Evolutionary conservation across 495 filamentous ascomycete species (phyloP).

Genomic region (Penicillium cinerascens): DNA sequence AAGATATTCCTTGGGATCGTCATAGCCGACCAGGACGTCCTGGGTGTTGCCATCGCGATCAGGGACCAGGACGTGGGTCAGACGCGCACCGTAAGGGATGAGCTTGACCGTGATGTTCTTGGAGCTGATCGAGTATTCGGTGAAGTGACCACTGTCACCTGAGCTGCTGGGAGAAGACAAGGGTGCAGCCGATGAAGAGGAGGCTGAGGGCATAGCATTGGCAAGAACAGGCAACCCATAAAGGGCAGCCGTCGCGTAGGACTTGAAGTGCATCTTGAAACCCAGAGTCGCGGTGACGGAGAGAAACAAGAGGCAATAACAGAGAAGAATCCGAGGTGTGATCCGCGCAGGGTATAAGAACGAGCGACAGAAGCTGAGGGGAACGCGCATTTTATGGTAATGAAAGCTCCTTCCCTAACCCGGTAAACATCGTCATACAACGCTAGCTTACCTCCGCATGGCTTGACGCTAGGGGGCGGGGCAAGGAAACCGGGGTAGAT

Average conservation of each 20-base stretch:
- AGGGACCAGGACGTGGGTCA: constrained; percentile 70
- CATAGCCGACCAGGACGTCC: constrained; percentile 76
- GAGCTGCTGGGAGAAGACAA: constrained; percentile 4
- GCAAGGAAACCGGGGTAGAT: constrained; percentile 26
- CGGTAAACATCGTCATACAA: constrained; percentile 17
- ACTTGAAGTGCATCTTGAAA: constrained; percentile 42
- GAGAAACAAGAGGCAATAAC: constrained; percentile 35
- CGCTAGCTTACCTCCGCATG: constrained; percentile 21
- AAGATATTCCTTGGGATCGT: constrained; percentile 69
- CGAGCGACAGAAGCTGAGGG: constrained; percentile 30
- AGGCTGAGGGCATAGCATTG: constrained; percentile 14
- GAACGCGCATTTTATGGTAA: constrained; percentile 25
- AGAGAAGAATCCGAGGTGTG: constrained; percentile 24
- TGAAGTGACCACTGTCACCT: constrained; percentile 34
- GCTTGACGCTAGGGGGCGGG: constrained; percentile 28
- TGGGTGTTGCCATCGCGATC: constrained; percentile 61
- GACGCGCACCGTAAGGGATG: constrained; percentile 74
- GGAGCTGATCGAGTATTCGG: constrained; percentile 69
- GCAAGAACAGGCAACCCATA: constrained; percentile 35
- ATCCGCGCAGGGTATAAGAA: constrained; percentile 32
- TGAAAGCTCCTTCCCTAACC: constrained; percentile 9
- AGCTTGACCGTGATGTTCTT: constrained; percentile 69
- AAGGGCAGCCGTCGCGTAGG: constrained; percentile 33
- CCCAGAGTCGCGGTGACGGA: constrained; percentile 26
- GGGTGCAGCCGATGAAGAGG: constrained; percentile 3